A percentile compares a stretch with the other conserved stretches of the same genome.
These are phyloP conservation scores for Candida peoriensis DNA, from an alignment of 805 yeast genomes.

Conservation along the genomic window DNA sequence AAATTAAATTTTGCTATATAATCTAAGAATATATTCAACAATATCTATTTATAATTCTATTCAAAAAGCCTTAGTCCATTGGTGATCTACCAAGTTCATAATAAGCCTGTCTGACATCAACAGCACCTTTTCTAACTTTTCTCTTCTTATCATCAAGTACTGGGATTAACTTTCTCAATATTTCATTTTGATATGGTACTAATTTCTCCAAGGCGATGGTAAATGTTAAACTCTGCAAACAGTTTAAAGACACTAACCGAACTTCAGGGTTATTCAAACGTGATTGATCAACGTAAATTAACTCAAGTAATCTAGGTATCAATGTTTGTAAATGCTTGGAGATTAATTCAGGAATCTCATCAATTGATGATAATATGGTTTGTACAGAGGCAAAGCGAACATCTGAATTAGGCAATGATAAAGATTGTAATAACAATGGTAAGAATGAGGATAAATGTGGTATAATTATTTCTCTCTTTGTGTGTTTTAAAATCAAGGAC, in stretches of 20 bases:
- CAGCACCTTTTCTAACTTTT: slow-evolving; percentile 67
- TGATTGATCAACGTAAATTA: slow-evolving; percentile 14
- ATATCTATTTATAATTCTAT: not conserved
- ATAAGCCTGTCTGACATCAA: slow-evolving; percentile 73
- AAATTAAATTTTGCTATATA: not conserved
- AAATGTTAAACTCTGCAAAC: slow-evolving; percentile 45
- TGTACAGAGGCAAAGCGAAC: slow-evolving; percentile 58
- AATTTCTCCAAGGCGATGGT: slow-evolving; percentile 35
- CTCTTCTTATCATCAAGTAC: slow-evolving; percentile 74
- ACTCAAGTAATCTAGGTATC: slow-evolving; percentile 46
- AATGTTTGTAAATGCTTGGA: slow-evolving; percentile 50
- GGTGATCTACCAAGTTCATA: slow-evolving; percentile 45
- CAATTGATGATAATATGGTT: slow-evolving; percentile 51
- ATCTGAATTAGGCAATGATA: slow-evolving; percentile 35
- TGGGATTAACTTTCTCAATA: slow-evolving; percentile 42
- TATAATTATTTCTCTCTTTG: slow-evolving; percentile 57
- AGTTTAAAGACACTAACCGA: slow-evolving; percentile 50
- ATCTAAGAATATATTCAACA: not conserved
- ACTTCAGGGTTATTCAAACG: slow-evolving; percentile 40
- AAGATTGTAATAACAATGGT: slow-evolving; percentile 68
- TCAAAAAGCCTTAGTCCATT: slow-evolving; percentile 23
- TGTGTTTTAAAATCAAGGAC: slow-evolving; percentile 59
- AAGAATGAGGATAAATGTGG: slow-evolving; percentile 59
- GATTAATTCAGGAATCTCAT: slow-evolving; percentile 49
- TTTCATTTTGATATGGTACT: slow-evolving; percentile 39